phyloP scores from a whole-genome alignment of 176 grass and related monocot genomes.

The Cenchrus purpureus region DNA sequence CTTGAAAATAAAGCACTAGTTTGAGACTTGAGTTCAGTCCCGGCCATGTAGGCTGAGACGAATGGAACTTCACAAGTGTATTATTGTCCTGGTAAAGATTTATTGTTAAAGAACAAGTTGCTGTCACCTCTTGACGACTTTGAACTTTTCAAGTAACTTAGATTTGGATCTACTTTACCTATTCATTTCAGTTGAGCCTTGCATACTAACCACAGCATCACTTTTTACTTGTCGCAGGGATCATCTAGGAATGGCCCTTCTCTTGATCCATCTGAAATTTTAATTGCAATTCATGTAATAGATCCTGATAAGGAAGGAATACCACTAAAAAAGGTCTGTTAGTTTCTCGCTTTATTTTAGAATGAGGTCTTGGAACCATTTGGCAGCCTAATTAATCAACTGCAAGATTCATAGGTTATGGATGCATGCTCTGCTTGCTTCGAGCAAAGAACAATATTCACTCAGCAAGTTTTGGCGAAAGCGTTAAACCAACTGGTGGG shows the following conservation, averaged over 20 bases:
- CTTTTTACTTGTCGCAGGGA: slow-evolving; percentile 51
- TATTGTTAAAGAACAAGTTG: neutral
- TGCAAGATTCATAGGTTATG: slow-evolving; percentile 69
- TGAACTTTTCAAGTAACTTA: slow-evolving; percentile 23
- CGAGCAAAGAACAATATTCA: slow-evolving; percentile 79
- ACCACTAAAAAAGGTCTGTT: slow-evolving; percentile 80
- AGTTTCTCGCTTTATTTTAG: slow-evolving; percentile 22
- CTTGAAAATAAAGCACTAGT: slow-evolving; percentile 34
- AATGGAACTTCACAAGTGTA: slow-evolving; percentile 23
- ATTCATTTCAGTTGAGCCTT: slow-evolving; percentile 25
- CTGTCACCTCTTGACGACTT: slow-evolving; percentile 6
- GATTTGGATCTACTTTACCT: neutral
- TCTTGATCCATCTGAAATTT: slow-evolving; percentile 86
- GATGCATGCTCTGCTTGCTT: slow-evolving; percentile 93
- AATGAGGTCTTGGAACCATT: neutral
- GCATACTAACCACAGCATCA: slow-evolving; percentile 18
- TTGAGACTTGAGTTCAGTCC: slow-evolving; percentile 10
- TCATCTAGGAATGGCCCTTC: slow-evolving; percentile 69
- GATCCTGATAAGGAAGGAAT: slow-evolving; percentile 91
- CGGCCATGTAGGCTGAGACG: neutral
- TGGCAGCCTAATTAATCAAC: slow-evolving; percentile 22
- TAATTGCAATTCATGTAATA: slow-evolving; percentile 93
- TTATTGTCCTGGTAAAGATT: slow-evolving; percentile 13
- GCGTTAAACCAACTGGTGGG: slow-evolving; percentile 85
- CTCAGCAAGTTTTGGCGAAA: slow-evolving; percentile 93